phyloP scores from a whole-genome alignment of 345 rosid species.

The Eucalyptus sp. region DNA sequence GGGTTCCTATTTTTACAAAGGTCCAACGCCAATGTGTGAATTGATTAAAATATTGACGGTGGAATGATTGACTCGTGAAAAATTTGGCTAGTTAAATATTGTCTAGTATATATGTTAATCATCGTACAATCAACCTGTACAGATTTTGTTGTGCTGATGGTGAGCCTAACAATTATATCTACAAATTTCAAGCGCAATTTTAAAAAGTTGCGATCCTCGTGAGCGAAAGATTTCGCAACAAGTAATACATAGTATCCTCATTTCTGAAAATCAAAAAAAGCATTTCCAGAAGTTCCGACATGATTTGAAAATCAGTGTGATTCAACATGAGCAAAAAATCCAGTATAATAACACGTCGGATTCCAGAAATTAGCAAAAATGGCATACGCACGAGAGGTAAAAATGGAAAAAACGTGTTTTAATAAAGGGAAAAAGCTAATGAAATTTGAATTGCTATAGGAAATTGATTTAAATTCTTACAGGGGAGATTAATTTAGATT shows the following conservation, averaged over 20 bases:
- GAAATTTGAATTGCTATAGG: neutral
- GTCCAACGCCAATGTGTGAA: neutral
- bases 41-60: neutral
- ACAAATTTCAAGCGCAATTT: neutral
- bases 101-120: neutral
- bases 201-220: fast-evolving
- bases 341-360: fast-evolving
- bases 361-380: neutral
- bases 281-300: neutral
- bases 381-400: neutral
- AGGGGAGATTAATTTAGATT: neutral
- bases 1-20: neutral
- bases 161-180: neutral
- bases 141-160: neutral
- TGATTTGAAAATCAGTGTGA: neutral
- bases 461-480: neutral
- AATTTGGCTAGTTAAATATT: neutral
- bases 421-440: neutral
- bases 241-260: neutral
- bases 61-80: neutral
- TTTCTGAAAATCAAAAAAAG: neutral
- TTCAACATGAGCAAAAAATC: neutral
- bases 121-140: neutral
- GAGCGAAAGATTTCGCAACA: neutral
- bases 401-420: neutral